Base-by-base conservation (phyloP, 78 protist genomes). In the Dictyostelium firmibasis region DNA sequence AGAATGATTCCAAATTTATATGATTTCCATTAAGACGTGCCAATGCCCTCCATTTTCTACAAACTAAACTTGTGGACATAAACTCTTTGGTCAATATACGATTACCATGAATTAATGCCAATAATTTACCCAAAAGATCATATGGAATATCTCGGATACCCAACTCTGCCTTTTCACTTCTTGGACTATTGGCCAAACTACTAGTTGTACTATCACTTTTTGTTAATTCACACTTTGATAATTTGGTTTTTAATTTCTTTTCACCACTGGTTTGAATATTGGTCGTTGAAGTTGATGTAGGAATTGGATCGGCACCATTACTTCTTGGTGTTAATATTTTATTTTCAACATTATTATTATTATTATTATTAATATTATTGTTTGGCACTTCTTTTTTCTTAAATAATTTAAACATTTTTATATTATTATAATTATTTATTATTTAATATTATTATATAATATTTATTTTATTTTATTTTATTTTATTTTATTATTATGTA, bases 11-110 rank as follows among this genome's bases (percentile, higher is more conserved):
- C 38, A 88, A 25, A 27, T 60, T 23, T 3, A 88, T 27, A 10
- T 20, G 64, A 11, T 88, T 44, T 10, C 93, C 93, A 79, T 64
- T 88, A 60, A 88, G 38, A 27, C 85, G 33, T n/a, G 81, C 13
- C 33, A 78, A 75, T 27, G 53, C 82, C 29, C 86, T 44, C 93
- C 93, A 88, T 27, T 43, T 16, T 27, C 47, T 53, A 43, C 93
- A 88, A 1, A 88, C 93, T 57, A 88, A 20, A 25, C 74, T 27
- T 0, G 64, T 64, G 5, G 33, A 41, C 38, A 43, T 33, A 62
- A 88, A 88, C 6, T 38, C 38, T 36, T 36, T 64, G 4, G 85
- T 41, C 23, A 88, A 76, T 38, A 88, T 79, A 27, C 43, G 27
- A 53, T 88, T 88, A 5, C 53, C 31, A 38, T 88, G 93, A 11